Evolutionary conservation across 345 rosid genomes (phyloP), one percentile per base, ranked within the genome.

Genomic region (Aethionema arabicum): DNA sequence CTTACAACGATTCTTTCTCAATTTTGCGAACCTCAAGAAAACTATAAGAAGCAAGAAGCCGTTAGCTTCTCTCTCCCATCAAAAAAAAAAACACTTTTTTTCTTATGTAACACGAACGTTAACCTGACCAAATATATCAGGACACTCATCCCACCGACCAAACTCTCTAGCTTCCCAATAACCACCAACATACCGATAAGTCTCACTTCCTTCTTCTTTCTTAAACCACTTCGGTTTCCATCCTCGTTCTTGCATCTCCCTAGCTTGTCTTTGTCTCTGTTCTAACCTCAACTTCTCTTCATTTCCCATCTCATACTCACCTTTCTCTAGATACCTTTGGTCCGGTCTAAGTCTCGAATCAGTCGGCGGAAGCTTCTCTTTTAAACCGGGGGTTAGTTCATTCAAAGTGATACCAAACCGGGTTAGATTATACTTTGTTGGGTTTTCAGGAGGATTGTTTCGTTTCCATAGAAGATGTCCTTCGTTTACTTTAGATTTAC

Each of bases 221-320:
- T 68, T 75, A 60, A 90, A 90, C 97, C 97, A 90, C 45, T 74
- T 78, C 2, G 97, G 97, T 67, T 85, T 84, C 97, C 97, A 90
- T 2, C 97, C 97, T 13, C 85, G 79, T 79, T 90, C 97, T 59
- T 90, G 97, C 97, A 87, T 85, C 73, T 82, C 82, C 58, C 66
- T 49, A 14, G 76, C 82, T 65, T 72, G 82, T 36, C 79, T 69
- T 47, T 78, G 82, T 52, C 69, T 55, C 11, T 75, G 77, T 57
- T 78, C 82, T 14, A 78, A 60, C 55, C 82, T 59, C 64, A 78
- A 65, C 72, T 78, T 78, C 77, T 78, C 77, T 2, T 38, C 35
- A 10, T 78, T 72, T 10, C 79, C 79, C 74, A 49, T 67, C 13
- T 78, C 82, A 52, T 58, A 75, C 65, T 72, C 57, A 14, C 82